Evolutionary conservation across 2,329 filamentous ascomycete genomes (phyloP).

Genomic region (Fusarium fracticaudum): DNA sequence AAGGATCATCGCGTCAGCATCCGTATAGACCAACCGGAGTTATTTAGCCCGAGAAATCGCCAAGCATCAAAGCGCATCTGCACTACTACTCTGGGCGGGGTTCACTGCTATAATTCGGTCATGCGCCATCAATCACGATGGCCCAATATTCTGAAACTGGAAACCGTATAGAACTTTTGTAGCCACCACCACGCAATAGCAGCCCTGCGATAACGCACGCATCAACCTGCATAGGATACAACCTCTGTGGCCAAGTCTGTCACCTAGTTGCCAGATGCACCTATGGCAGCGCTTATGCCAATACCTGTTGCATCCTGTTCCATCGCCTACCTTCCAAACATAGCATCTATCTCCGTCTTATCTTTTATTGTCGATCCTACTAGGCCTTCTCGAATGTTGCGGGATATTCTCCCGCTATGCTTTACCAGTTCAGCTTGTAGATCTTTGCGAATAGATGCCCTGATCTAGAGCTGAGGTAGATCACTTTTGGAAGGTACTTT

Average conservation of each 20-base stretch:
- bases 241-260: not conserved
- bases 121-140: constrained; percentile 19
- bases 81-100: constrained; percentile 11
- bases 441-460: not conserved
- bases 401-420: not conserved
- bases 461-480: not conserved
- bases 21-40: not conserved
- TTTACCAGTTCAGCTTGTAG: not conserved
- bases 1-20: not conserved
- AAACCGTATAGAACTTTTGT: constrained; percentile 13
- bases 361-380: not conserved
- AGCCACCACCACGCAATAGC: constrained; percentile 17
- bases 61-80: constrained; percentile 15
- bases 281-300: not conserved
- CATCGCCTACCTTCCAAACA: constrained; percentile 12
- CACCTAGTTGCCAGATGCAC: not conserved
- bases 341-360: constrained; percentile 6
- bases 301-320: not conserved
- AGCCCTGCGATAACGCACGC: constrained; percentile 21
- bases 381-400: not conserved
- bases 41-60: constrained; percentile 9
- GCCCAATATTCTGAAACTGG: constrained; percentile 18
- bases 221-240: not conserved
- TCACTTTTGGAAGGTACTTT: constrained; percentile 1
- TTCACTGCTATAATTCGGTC: constrained; percentile 9